Percentiles rank a stretch among this genome's conserved stretches.
These are phyloP conservation scores for Globisporangium solare DNA, from an alignment of 352 stramenopile genomes.

Conservation along the genomic window DNA sequence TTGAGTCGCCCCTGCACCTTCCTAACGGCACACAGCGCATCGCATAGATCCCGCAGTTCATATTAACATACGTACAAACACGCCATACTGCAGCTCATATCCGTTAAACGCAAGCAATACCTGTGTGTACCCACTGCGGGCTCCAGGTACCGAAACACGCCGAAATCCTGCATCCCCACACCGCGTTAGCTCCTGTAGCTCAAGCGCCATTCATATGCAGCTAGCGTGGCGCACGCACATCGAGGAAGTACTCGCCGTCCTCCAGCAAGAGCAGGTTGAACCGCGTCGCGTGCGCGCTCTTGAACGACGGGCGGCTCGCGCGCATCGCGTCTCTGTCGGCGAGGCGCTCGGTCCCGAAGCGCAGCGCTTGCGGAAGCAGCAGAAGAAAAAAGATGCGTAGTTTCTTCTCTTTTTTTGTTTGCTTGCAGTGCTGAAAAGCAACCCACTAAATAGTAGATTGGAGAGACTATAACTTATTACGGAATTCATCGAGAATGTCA, in stretches of 20 bases:
- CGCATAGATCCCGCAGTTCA: slow-evolving; percentile 5
- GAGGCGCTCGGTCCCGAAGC: no score
- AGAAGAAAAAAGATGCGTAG: no score
- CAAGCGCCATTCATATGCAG: neutral
- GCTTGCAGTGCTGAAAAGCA: no score
- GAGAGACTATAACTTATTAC: no score
- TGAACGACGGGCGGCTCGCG: slow-evolving; percentile 22
- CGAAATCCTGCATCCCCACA: slow-evolving; percentile 42
- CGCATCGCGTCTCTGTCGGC: no score
- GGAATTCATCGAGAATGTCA: no score
- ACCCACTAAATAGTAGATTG: no score
- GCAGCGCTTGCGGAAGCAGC: no score
- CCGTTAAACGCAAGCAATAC: slow-evolving; percentile 9
- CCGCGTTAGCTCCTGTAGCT: no score
- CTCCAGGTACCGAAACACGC: slow-evolving; percentile 56
- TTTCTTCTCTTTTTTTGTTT: no score
- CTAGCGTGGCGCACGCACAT: slow-evolving; percentile 32
- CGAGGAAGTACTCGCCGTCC: slow-evolving; percentile 89
- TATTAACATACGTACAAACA: neutral
- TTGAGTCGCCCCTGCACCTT: slow-evolving; percentile 67
- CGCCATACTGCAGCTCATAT: neutral
- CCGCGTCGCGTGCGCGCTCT: slow-evolving; percentile 40
- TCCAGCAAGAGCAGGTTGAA: slow-evolving; percentile 90
- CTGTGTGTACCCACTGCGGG: slow-evolving; percentile 20
- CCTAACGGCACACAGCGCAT: slow-evolving; percentile 11